Evolutionary conservation across 768 basidiomycete genomes (phyloP).

Genomic region (Russula griseocarnosa): DNA sequence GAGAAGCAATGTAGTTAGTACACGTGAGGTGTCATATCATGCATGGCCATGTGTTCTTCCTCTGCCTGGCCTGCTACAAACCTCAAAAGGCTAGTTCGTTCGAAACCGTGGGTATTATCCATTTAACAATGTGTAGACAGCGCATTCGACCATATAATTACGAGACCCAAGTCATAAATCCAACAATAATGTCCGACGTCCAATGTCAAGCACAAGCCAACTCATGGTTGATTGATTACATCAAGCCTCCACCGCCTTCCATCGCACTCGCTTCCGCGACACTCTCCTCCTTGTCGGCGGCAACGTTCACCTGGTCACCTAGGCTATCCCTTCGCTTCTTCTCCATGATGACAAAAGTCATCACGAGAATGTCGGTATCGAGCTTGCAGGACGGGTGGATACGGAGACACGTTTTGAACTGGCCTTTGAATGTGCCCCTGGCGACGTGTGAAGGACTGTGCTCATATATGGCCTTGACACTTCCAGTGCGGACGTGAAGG

Average conservation of each 20-base stretch:
- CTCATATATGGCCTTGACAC: conserved; percentile 25
- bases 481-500: conserved; percentile 24
- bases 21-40: too few relatives aligned
- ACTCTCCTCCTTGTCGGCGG: conserved; percentile 27
- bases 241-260: conserved; percentile 30
- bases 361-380: conserved; percentile 50
- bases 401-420: conserved; percentile 45
- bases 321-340: conserved; percentile 46
- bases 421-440: conserved; percentile 48
- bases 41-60: too few relatives aligned
- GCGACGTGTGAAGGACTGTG: conserved; percentile 32
- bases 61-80: not conserved
- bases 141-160: not conserved
- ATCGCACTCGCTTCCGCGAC: conserved; percentile 28
- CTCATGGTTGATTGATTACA: not conserved
- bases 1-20: too few relatives aligned
- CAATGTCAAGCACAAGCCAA: not conserved
- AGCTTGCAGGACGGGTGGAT: conserved; percentile 44
- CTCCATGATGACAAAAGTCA: conserved; percentile 55
- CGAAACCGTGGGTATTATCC: not conserved
- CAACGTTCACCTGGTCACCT: conserved; percentile 27
- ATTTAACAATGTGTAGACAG: not conserved
- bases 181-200: not conserved
- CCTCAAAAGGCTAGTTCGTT: not conserved
- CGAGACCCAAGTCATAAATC: not conserved